A percentile compares a stretch with the other conserved stretches of the same genome.
Evolutionary conservation across 2,329 filamentous ascomycete genomes (phyloP).

Genomic region (Fonsecaea nubica): DNA sequence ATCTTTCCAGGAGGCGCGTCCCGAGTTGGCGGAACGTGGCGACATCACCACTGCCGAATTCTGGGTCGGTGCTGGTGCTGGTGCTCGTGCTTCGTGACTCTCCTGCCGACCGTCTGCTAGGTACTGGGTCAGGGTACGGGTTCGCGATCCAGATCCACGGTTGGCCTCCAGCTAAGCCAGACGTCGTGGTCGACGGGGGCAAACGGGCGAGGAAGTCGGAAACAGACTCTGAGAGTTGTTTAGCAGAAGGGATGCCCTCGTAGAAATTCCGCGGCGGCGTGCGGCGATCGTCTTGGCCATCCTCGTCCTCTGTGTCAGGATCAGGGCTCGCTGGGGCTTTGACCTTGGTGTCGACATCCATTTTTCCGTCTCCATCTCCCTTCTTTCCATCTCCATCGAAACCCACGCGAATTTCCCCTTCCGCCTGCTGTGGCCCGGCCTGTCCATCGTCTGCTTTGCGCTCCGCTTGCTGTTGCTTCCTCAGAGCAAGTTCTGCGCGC

Average conservation of each 20-base stretch:
- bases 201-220: conserved; percentile 71
- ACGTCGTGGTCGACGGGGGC: conserved; percentile 68
- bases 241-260: conserved; percentile 59
- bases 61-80: conserved; percentile 39
- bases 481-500: not conserved
- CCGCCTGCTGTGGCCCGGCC: not conserved
- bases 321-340: not conserved
- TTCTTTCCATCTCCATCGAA: not conserved
- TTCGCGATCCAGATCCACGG: conserved; percentile 79
- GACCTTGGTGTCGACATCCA: not conserved
- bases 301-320: not conserved
- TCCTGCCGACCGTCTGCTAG: not conserved
- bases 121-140: conserved; percentile 53
- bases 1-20: conserved; percentile 59
- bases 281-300: not conserved
- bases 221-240: conserved; percentile 69
- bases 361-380: not conserved
- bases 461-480: not conserved
- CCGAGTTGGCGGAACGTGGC: conserved; percentile 61
- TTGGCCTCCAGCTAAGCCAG: conserved; percentile 46
- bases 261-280: conserved; percentile 63
- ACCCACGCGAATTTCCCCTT: not conserved
- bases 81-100: conserved; percentile 43
- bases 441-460: not conserved
- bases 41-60: conserved; percentile 51